Conservation (phyloP, 257 asterid species). For the Plantago ovata region DNA sequence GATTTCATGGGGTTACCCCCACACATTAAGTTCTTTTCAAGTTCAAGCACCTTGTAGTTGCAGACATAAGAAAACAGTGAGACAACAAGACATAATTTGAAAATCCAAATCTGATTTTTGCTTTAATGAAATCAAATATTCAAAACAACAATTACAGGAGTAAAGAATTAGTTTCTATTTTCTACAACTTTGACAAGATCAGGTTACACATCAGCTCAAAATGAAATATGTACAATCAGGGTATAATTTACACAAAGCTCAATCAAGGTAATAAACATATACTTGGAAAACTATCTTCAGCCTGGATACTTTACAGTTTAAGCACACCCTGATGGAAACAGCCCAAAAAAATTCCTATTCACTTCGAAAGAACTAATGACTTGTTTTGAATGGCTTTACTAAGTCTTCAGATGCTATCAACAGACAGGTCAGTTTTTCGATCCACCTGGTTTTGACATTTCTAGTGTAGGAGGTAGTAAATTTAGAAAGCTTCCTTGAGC, state of each 20-base stretch:
- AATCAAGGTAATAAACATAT: constrained; percentile 26
- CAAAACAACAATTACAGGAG: constrained; percentile 30
- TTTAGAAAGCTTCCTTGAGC: no score
- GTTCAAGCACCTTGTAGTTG: background rate
- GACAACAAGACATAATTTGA: constrained; percentile 20
- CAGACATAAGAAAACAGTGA: background rate
- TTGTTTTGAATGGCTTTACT: constrained; percentile 28
- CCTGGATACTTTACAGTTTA: constrained; percentile 42
- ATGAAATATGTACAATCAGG: constrained; percentile 42
- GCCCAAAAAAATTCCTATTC: constrained; percentile 27
- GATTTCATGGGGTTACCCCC: no score
- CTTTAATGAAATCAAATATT: constrained; percentile 18
- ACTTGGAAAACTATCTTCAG: constrained; percentile 27
- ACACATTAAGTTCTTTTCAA: background rate
- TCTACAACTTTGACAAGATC: constrained; percentile 31
- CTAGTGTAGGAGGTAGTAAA: no score
- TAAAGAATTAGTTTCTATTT: constrained; percentile 34
- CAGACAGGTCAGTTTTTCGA: no score
- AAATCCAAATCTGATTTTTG: constrained; percentile 3
- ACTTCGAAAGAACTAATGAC: constrained; percentile 19
- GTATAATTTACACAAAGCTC: no score
- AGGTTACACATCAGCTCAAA: constrained; percentile 28
- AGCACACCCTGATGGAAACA: constrained; percentile 33
- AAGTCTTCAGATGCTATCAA: no score
- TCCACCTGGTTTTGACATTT: no score